Evolutionary conservation across 2,329 filamentous ascomycete species (phyloP).

Genomic region (Colletotrichum shisoi): DNA sequence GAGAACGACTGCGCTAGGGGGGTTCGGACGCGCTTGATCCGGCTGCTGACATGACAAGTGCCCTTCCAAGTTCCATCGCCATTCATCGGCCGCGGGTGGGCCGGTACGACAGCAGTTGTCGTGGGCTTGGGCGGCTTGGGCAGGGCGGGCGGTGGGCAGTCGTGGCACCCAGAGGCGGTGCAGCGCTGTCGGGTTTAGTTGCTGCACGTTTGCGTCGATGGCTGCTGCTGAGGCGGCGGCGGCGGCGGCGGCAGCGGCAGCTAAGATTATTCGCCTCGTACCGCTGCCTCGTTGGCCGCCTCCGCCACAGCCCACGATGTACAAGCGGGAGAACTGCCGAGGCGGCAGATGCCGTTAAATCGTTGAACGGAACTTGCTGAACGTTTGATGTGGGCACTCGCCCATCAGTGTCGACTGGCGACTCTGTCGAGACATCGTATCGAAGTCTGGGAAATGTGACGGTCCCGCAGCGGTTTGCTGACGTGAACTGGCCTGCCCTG

Average conservation of each 20-base stretch:
- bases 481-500: neutral
- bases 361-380: neutral
- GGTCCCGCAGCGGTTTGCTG: neutral
- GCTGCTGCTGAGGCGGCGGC: constrained; percentile 9
- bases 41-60: constrained; percentile 28
- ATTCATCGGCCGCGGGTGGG: constrained; percentile 12
- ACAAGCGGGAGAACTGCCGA: neutral
- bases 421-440: neutral
- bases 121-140: no score
- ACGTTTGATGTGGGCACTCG: neutral
- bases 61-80: constrained; percentile 1
- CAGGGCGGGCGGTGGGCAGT: neutral
- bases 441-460: neutral
- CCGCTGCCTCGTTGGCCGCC: constrained; percentile 1
- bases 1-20: neutral
- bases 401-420: neutral
- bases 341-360: constrained; percentile 1
- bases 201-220: constrained; percentile 21
- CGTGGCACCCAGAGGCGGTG: constrained; percentile 25
- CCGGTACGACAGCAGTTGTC: constrained; percentile 17
- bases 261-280: constrained; percentile 4
- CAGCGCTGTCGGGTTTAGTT: neutral
- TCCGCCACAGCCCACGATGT: constrained; percentile 5
- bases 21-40: neutral
- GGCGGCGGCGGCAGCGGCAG: constrained; percentile 5